These are phyloP conservation scores for Globisporangium spinosum DNA, from an alignment of 352 stramenopile genomes.

Conservation along the genomic window DNA sequence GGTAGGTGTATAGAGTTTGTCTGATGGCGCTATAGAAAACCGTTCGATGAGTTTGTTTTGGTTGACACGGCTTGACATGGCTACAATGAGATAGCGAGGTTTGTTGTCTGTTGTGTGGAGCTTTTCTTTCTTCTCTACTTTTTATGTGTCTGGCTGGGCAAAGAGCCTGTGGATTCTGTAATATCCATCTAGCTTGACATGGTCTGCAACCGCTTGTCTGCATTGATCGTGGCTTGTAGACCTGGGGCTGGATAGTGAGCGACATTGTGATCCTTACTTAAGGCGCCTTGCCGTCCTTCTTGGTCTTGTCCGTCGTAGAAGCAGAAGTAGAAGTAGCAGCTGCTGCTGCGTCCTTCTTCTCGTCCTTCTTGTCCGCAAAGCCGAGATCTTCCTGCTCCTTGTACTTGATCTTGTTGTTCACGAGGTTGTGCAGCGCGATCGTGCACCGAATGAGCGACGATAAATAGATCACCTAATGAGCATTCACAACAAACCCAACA, in stretches of 20 bases:
- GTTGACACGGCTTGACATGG: not conserved
- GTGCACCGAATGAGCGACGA: constrained; percentile 96
- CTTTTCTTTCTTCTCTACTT: not conserved
- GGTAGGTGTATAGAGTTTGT: constrained; percentile 4
- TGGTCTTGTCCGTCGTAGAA: constrained; percentile 21
- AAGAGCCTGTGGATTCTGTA: too few species aligned
- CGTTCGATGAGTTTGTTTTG: not conserved
- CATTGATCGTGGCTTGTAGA: not conserved
- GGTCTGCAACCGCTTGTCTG: not conserved
- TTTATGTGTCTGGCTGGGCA: not conserved
- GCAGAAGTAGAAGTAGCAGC: not conserved
- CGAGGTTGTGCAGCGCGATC: constrained; percentile 98
- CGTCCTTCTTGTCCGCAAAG: constrained; percentile 68
- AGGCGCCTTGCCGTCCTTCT: constrained; percentile 42
- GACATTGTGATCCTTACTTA: too few species aligned
- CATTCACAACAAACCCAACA: constrained; percentile 2
- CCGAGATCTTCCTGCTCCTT: constrained; percentile 79
- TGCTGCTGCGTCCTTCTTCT: constrained; percentile 44
- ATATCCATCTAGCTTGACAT: not conserved
- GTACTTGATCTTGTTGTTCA: constrained; percentile 99
- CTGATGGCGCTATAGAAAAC: not conserved
- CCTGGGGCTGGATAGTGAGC: not conserved
- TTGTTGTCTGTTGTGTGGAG: not conserved
- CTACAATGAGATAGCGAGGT: not conserved
- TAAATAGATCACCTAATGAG: constrained; percentile 95